phyloP scores from a whole-genome alignment of 768 basidiomycete species.

The Cystobasidium tubakii region DNA sequence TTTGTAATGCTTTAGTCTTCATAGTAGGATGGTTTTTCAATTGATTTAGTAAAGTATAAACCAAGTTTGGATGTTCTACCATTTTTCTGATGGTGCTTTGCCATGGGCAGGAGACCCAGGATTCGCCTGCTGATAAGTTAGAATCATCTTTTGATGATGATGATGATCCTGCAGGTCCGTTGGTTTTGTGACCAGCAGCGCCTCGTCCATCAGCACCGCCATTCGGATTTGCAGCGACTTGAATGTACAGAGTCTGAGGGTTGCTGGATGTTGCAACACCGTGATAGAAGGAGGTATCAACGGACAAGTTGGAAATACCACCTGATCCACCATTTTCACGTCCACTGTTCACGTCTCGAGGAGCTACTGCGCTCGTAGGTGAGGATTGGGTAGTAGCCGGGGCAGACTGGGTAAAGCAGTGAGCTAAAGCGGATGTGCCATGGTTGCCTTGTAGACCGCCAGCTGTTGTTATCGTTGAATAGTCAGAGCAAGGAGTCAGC shows the following conservation, averaged over 20 bases:
- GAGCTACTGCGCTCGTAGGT: background rate
- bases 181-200: background rate
- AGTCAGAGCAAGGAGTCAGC: background rate
- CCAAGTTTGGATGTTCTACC: conserved; percentile 17
- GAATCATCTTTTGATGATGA: background rate
- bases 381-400: conserved; percentile 1
- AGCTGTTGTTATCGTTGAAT: background rate
- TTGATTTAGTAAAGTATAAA: background rate
- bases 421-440: background rate
- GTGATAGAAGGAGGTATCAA: conserved; percentile 21
- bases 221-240: background rate
- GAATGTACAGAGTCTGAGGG: conserved; percentile 17
- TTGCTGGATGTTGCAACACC: conserved; percentile 22
- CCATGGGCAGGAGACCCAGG: conserved; percentile 32
- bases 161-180: background rate
- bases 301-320: background rate
- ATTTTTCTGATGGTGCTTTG: background rate
- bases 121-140: background rate
- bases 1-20: conserved; percentile 20
- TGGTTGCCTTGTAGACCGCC: background rate
- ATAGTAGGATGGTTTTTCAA: conserved; percentile 11
- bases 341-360: background rate
- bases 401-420: background rate
- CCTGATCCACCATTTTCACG: too few species aligned
- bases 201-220: background rate